Conservation (phyloP, 345 rosid species). For the Rhodomyrtus tomentosa region DNA sequence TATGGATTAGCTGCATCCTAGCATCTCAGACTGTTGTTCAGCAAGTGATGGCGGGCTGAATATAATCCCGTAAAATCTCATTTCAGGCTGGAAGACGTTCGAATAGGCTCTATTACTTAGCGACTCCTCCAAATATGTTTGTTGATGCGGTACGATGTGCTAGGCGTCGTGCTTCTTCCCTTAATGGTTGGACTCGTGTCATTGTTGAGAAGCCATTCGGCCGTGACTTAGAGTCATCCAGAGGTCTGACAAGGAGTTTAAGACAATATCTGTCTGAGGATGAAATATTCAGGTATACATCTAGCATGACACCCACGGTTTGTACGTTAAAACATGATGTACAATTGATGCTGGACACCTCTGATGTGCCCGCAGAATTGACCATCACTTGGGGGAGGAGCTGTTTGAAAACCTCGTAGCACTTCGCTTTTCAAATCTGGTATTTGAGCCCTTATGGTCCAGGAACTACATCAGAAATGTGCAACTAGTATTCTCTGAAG, state of each 20-base stretch:
- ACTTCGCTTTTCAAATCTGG: conserved; percentile 45
- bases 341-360: background rate
- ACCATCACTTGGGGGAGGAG: conserved; percentile 44
- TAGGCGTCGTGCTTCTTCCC: conserved; percentile 32
- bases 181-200: conserved; percentile 40
- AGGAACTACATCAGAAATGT: conserved; percentile 43
- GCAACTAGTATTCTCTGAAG: conserved; percentile 40
- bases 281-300: conserved; percentile 38
- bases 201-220: conserved; percentile 51
- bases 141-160: conserved; percentile 37
- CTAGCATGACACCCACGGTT: background rate
- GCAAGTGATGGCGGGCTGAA: background rate
- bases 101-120: conserved; percentile 43
- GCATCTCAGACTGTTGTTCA: background rate
- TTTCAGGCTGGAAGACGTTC: conserved; percentile 31
- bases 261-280: conserved; percentile 30
- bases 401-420: conserved; percentile 38
- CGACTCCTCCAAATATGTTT: conserved; percentile 33
- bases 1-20: background rate
- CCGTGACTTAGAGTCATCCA: conserved; percentile 35
- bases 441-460: conserved; percentile 46
- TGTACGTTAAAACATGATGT: background rate
- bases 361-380: conserved; percentile 21
- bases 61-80: background rate
- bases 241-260: conserved; percentile 23